Percentiles rank a stretch among this genome's conserved stretches.
Evolutionary conservation across 176 grass and related monocot genomes (phyloP).

Genomic region (Carex littledalei): DNA sequence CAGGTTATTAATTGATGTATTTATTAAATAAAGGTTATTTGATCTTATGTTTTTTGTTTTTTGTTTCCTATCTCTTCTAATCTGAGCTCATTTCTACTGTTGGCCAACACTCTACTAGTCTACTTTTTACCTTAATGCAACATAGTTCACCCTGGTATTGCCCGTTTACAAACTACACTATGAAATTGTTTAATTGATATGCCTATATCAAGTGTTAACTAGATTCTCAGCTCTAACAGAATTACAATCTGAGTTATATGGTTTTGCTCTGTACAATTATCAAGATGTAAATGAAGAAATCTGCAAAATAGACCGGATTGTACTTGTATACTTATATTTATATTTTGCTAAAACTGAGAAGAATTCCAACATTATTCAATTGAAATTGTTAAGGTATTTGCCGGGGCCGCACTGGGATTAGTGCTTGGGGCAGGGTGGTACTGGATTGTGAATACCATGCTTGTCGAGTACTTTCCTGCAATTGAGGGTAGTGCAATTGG

Average conservation of each 20-base stretch:
- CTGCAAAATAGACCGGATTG: not conserved
- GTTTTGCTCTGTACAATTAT: not conserved
- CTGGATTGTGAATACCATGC: conserved; percentile 74
- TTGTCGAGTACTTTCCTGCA: conserved; percentile 76
- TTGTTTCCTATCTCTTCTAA: too few relatives aligned
- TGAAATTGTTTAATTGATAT: not conserved
- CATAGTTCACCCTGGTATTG: not conserved
- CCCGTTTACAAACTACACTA: not conserved
- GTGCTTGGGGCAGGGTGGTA: conserved; percentile 86
- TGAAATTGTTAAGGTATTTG: conserved; percentile 56
- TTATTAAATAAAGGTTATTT: not conserved
- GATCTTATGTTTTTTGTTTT: too few relatives aligned
- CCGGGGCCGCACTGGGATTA: conserved; percentile 58
- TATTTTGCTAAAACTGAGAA: not conserved
- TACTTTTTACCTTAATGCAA: not conserved
- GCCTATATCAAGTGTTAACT: not conserved
- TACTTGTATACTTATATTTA: not conserved
- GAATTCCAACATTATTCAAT: not conserved
- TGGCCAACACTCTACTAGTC: too few relatives aligned
- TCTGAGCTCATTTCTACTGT: too few relatives aligned
- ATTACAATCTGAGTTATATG: not conserved
- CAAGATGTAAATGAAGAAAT: not conserved
- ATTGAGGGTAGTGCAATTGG: conserved; percentile 78
- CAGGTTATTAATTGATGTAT: conserved; percentile 48
- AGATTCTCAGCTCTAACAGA: not conserved